Evolutionary conservation across 2,329 filamentous ascomycete genomes (phyloP).

Genomic region (Botrytis fabae): DNA sequence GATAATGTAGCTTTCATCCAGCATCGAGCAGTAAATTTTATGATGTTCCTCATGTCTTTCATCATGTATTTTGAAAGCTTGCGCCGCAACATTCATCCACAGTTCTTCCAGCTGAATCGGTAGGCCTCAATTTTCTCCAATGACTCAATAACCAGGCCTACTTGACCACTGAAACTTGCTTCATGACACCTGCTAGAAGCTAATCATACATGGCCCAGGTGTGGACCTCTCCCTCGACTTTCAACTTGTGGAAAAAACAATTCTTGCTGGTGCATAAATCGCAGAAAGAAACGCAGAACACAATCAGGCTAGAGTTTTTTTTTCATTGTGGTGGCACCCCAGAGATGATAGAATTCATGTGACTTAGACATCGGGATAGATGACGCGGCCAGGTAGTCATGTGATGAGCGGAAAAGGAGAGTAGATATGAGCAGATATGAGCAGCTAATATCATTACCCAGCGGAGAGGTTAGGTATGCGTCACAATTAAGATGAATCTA

Average conservation of each 20-base stretch:
- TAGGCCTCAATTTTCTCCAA: neutral
- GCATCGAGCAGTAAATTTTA: too few relatives aligned
- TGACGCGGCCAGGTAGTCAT: neutral
- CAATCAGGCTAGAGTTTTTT: neutral
- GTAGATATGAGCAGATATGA: neutral
- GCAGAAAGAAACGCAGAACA: neutral
- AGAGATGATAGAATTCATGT: neutral
- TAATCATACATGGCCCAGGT: neutral
- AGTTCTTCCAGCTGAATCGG: rapidly evolving
- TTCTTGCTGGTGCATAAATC: neutral
- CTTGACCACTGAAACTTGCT: neutral
- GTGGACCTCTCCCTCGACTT: neutral
- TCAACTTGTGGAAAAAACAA: neutral
- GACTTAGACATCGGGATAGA: neutral
- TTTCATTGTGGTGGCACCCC: neutral
- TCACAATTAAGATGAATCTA: neutral
- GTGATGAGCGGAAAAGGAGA: neutral
- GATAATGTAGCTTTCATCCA: neutral
- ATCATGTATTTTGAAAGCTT: too few relatives aligned
- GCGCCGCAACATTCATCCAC: neutral
- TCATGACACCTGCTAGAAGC: neutral
- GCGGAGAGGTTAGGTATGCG: neutral
- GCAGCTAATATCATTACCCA: neutral
- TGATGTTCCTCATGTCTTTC: neutral
- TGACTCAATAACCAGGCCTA: neutral